These are phyloP conservation scores for Cetraspora pellucida DNA, from an alignment of 192 early-diverging fungal species.

Conservation along the genomic window DNA sequence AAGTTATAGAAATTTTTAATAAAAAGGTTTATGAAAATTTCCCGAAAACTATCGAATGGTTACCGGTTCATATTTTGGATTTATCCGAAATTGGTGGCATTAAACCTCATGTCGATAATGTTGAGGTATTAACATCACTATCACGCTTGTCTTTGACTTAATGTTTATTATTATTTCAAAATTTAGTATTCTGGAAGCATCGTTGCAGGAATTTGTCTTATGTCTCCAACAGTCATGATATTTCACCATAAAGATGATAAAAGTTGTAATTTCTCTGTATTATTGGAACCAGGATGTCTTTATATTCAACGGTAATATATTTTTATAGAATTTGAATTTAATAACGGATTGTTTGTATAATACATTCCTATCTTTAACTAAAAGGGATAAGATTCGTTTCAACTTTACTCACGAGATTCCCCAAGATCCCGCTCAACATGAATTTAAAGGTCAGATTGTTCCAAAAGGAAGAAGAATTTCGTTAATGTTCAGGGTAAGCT, in stretches of 20 bases:
- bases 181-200: slow-evolving; percentile 61
- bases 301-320: slow-evolving; percentile 68
- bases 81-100: slow-evolving; percentile 69
- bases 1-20: slow-evolving; percentile 51
- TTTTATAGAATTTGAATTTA: background rate
- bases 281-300: slow-evolving; percentile 65
- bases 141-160: background rate
- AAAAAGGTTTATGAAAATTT: slow-evolving; percentile 62
- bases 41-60: slow-evolving; percentile 61
- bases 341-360: background rate
- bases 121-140: slow-evolving; percentile 48
- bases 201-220: slow-evolving; percentile 75
- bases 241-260: slow-evolving; percentile 70
- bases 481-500: slow-evolving; percentile 67
- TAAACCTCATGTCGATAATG: slow-evolving; percentile 80
- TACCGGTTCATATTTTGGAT: slow-evolving; percentile 81
- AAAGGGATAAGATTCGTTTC: slow-evolving; percentile 64
- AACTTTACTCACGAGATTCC: slow-evolving; percentile 83
- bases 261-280: slow-evolving; percentile 56
- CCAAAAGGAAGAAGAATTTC: slow-evolving; percentile 69
- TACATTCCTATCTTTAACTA: background rate
- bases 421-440: slow-evolving; percentile 45
- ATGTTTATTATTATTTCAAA: background rate
- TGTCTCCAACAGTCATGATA: slow-evolving; percentile 71
- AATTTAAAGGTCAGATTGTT: slow-evolving; percentile 56